Conservation (phyloP, 176 grass and related monocot species). For the Triticum aestivum region DNA sequence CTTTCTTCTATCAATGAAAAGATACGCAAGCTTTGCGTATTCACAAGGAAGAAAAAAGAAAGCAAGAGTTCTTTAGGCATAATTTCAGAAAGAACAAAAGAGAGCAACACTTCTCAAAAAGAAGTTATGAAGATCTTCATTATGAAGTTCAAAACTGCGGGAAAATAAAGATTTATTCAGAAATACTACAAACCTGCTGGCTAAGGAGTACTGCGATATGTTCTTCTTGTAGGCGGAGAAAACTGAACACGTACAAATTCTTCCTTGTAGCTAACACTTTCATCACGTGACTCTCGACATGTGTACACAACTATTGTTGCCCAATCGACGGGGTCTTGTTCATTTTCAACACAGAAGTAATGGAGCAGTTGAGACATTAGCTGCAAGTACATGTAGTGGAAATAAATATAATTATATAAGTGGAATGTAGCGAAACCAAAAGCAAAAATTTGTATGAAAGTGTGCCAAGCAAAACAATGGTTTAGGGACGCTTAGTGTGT, state of each 20-base stretch:
- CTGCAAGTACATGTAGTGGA: conserved; percentile 44
- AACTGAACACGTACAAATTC: conserved; percentile 67
- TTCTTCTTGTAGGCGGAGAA: background rate
- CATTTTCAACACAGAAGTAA: conserved; percentile 73
- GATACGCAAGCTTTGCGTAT: too few species aligned
- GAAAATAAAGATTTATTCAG: background rate
- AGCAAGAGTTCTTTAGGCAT: background rate
- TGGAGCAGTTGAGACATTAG: conserved; percentile 85
- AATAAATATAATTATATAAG: conserved; percentile 7
- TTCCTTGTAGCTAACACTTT: conserved; percentile 70
- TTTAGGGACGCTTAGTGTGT: background rate
- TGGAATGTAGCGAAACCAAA: background rate
- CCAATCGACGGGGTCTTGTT: conserved; percentile 84
- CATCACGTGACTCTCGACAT: conserved; percentile 70
- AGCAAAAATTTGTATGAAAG: background rate
- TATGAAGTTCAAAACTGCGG: background rate
- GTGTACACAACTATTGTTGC: conserved; percentile 75
- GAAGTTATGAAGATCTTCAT: background rate
- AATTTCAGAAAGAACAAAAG: background rate
- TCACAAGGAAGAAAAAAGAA: background rate
- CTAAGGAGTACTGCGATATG: background rate
- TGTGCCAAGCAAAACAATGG: background rate
- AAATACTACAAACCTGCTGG: background rate
- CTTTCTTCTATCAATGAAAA: too few species aligned
- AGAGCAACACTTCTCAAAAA: background rate